Evolutionary conservation across 495 filamentous ascomycete species (phyloP).

Genomic region (Cryomyces minteri): DNA sequence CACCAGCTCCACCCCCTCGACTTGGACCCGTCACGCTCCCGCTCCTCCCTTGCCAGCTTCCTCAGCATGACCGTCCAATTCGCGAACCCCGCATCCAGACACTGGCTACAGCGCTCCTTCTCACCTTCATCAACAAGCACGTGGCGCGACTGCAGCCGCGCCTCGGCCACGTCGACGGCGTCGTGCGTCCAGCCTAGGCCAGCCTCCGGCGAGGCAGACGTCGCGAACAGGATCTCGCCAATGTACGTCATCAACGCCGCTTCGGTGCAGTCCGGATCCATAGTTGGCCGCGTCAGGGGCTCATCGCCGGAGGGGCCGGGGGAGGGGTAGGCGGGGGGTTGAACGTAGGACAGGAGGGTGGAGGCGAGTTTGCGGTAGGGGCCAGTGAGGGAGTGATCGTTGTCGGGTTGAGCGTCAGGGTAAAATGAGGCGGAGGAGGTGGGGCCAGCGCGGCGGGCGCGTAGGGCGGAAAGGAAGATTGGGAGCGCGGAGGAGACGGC

Average conservation of each 20-base stretch:
- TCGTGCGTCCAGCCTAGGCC: slow-evolving; percentile 11
- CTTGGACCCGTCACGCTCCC: background rate
- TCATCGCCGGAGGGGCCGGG: slow-evolving; percentile 45
- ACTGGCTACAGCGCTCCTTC: slow-evolving; percentile 6
- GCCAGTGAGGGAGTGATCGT: background rate
- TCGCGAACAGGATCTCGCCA: slow-evolving; percentile 79
- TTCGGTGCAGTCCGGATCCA: slow-evolving; percentile 53
- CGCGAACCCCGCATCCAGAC: slow-evolving; percentile 4
- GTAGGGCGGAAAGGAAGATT: slow-evolving; percentile 71
- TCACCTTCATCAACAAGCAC: background rate
- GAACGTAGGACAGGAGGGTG: slow-evolving; percentile 4
- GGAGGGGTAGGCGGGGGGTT: slow-evolving; percentile 33
- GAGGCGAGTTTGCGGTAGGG: slow-evolving; percentile 4
- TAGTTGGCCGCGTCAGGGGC: slow-evolving; percentile 37
- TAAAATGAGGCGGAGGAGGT: slow-evolving; percentile 1
- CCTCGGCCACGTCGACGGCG: slow-evolving; percentile 8
- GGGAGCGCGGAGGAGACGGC: slow-evolving; percentile 50
- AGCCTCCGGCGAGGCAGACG: slow-evolving; percentile 7
- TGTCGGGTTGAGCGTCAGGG: background rate
- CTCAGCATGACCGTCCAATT: slow-evolving; percentile 11
- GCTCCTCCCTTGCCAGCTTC: slow-evolving; percentile 3
- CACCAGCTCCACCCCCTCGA: background rate
- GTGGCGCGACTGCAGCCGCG: background rate
- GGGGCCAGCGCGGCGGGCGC: slow-evolving; percentile 40
- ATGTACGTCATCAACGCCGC: slow-evolving; percentile 76